These are phyloP conservation scores for Cerioporus squamosus DNA, from an alignment of 1,284 basidiomycete species.

Conservation along the genomic window DNA sequence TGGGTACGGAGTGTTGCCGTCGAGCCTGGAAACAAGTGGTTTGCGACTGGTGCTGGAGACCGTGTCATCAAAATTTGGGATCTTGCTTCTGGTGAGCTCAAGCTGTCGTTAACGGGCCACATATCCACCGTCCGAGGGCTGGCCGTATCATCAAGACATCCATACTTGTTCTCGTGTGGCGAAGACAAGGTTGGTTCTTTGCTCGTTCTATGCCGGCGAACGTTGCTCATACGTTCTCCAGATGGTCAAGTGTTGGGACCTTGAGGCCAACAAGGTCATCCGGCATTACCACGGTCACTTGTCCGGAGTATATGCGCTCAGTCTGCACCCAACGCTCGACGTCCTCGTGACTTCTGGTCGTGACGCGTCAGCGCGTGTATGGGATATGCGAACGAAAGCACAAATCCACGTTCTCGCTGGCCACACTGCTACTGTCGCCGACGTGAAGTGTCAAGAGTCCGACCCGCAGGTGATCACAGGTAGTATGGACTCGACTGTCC, in stretches of 20 bases:
- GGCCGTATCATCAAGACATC: conserved; percentile 91
- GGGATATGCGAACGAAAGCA: conserved; percentile 99
- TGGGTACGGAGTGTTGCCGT: conserved; percentile 98
- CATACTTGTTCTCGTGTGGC: conserved; percentile 96
- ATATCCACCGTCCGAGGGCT: conserved; percentile 96
- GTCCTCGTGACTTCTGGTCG: conserved; percentile 94
- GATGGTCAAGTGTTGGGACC: conserved; percentile 99
- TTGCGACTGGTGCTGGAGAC: conserved; percentile 97
- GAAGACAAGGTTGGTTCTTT: conserved; percentile 83
- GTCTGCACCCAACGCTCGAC: conserved; percentile 94
- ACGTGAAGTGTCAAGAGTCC: conserved; percentile 93
- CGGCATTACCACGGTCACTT: conserved; percentile 98
- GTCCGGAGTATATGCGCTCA: conserved; percentile 92
- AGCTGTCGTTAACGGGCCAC: conserved; percentile 94
- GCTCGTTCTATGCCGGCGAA: not conserved
- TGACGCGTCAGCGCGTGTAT: conserved; percentile 95
- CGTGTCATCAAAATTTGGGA: conserved; percentile 99
- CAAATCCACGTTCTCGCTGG: conserved; percentile 94
- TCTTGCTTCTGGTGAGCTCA: conserved; percentile 93
- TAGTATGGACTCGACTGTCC: conserved; percentile 96
- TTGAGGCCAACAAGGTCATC: conserved; percentile 99
- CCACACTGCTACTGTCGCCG: conserved; percentile 93
- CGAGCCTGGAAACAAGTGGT: conserved; percentile 98
- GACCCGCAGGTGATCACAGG: conserved; percentile 98
- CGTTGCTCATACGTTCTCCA: conserved; percentile 33